Conservation (phyloP, 1,284 basidiomycete species). For the Austropuccinia psidii region DNA sequence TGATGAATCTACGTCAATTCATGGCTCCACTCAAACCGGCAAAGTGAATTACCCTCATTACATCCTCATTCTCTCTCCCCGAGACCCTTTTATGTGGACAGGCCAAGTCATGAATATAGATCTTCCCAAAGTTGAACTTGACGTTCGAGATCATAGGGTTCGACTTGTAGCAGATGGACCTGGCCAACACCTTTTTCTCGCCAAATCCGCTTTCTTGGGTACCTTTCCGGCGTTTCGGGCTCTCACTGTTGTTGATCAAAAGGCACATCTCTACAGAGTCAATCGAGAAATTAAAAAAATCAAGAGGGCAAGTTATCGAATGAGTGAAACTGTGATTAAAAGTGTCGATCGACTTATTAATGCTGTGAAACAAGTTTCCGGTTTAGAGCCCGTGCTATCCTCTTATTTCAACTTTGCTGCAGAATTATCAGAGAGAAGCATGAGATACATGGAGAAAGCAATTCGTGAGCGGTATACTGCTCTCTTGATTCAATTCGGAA, state of each 20-base stretch:
- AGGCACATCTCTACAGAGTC: slow-evolving; percentile 82
- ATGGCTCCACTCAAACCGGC: not conserved
- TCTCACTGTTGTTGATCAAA: slow-evolving; percentile 60
- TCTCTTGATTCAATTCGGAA: slow-evolving; percentile 74
- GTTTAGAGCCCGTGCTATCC: slow-evolving; percentile 78
- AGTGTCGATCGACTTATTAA: slow-evolving; percentile 58
- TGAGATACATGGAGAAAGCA: slow-evolving; percentile 72
- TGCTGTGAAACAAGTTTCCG: slow-evolving; percentile 60
- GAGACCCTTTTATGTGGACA: slow-evolving; percentile 84
- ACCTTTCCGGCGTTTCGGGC: slow-evolving; percentile 38
- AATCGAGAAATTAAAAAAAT: slow-evolving; percentile 88
- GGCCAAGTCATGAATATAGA: slow-evolving; percentile 68
- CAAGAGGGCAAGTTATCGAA: slow-evolving; percentile 71
- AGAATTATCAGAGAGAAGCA: slow-evolving; percentile 79
- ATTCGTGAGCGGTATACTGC: slow-evolving; percentile 69
- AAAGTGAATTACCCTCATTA: slow-evolving; percentile 55
- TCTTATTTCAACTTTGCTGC: slow-evolving; percentile 98
- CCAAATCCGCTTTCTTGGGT: slow-evolving; percentile 34
- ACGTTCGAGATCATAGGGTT: slow-evolving; percentile 71
- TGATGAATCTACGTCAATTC: slow-evolving; percentile 47
- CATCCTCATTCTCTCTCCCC: slow-evolving; percentile 76
- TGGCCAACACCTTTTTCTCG: slow-evolving; percentile 43
- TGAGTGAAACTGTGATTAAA: slow-evolving; percentile 87
- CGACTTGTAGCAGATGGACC: slow-evolving; percentile 44
- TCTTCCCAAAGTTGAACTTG: slow-evolving; percentile 50